A percentile compares a stretch with the other conserved stretches of the same genome.
These are phyloP conservation scores for Endogone sp. DNA, from an alignment of 192 early-diverging fungal species.

Conservation along the genomic window DNA sequence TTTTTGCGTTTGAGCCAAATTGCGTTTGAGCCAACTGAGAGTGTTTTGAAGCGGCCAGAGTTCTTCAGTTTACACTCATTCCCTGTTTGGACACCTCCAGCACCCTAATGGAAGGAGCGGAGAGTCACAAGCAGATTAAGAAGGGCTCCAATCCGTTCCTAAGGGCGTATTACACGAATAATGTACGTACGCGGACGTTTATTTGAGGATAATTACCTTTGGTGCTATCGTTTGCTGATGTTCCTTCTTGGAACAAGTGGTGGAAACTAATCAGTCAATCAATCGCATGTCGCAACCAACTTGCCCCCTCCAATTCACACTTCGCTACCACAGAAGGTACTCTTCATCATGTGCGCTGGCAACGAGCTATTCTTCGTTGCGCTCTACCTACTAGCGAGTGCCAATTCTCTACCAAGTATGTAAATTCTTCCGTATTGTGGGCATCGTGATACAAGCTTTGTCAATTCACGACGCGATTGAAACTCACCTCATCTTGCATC, in stretches of 20 bases:
- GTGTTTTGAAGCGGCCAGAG: too few species aligned
- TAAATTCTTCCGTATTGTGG: too few species aligned
- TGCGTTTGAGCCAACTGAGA: not conserved
- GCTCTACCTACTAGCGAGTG: constrained; percentile 62
- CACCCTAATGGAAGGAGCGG: constrained; percentile 76
- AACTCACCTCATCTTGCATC: not conserved
- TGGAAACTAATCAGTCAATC: too few species aligned
- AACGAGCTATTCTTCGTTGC: constrained; percentile 92
- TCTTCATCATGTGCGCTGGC: constrained; percentile 89
- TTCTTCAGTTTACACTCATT: too few species aligned
- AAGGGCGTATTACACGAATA: constrained; percentile 90
- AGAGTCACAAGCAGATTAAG: constrained; percentile 89
- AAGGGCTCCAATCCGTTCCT: constrained; percentile 72
- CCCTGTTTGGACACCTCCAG: constrained; percentile 37
- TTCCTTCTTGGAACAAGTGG: too few species aligned
- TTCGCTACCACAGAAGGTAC: constrained; percentile 51
- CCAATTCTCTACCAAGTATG: constrained; percentile 20
- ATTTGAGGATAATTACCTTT: too few species aligned
- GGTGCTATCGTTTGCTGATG: too few species aligned
- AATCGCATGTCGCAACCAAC: not conserved
- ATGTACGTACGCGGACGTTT: constrained; percentile 51
- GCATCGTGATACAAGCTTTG: too few species aligned
- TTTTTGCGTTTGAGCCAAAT: not conserved
- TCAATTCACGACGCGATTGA: not conserved
- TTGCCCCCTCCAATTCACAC: not conserved